Conservation (phyloP, 2,329 filamentous ascomycete species). For the Hypoxylon sp. region DNA sequence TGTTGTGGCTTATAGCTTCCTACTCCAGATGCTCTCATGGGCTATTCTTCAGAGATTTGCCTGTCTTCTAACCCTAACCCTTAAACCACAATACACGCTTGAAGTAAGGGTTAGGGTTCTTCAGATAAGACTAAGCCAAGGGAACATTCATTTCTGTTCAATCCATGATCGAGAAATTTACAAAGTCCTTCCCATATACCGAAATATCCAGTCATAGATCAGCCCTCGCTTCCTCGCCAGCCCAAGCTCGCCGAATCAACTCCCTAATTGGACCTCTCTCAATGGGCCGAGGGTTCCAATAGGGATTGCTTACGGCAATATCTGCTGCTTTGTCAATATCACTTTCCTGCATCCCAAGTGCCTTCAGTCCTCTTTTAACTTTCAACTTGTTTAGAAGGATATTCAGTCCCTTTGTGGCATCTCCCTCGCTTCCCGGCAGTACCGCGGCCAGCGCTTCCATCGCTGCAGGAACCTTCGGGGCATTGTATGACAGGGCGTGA, state of each 20-base stretch:
- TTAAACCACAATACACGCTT: no score
- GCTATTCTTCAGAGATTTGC: no score
- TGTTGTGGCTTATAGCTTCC: no score
- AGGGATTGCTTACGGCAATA: constrained; percentile 65
- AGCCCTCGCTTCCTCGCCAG: constrained; percentile 61
- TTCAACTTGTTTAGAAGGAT: constrained; percentile 60
- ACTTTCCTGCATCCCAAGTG: constrained; percentile 66
- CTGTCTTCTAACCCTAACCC: no score
- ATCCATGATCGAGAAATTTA: no score
- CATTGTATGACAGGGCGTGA: constrained; percentile 70
- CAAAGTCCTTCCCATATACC: no score
- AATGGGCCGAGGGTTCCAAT: constrained; percentile 66
- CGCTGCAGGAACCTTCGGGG: constrained; percentile 59
- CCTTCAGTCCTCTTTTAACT: constrained; percentile 61
- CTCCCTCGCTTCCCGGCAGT: constrained; percentile 64
- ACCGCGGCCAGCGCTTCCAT: constrained; percentile 62
- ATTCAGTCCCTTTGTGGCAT: constrained; percentile 66
- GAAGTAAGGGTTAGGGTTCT: no score
- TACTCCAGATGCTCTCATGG: no score
- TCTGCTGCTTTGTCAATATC: constrained; percentile 68
- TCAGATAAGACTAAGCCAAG: no score
- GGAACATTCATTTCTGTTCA: no score
- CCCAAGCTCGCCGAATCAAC: constrained; percentile 67
- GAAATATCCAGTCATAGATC: constrained; percentile 37
- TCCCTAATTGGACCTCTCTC: constrained; percentile 62